These are phyloP conservation scores for Pleurotus salmoneostramineus DNA, from an alignment of 768 basidiomycete species.

Conservation along the genomic window DNA sequence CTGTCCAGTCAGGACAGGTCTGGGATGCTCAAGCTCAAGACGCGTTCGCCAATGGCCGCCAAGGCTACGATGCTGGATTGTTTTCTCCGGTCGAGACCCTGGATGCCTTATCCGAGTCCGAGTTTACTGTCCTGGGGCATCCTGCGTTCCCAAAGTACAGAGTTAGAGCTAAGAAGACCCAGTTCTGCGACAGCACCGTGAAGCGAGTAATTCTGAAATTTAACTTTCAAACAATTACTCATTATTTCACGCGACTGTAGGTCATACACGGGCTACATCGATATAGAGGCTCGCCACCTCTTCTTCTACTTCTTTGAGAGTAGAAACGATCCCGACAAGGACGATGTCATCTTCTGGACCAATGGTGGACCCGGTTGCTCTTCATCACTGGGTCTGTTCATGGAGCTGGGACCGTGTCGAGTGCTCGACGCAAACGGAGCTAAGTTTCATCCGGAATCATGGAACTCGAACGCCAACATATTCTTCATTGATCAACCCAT, in stretches of 20 bases:
- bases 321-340: constrained; percentile 37
- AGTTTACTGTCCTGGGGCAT: constrained; percentile 34
- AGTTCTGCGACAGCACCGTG: constrained; percentile 32
- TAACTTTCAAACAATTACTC: too few relatives aligned
- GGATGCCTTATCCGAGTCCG: constrained; percentile 16
- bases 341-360: constrained; percentile 48
- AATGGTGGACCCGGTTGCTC: constrained; percentile 46
- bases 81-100: constrained; percentile 13
- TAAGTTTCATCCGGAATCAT: constrained; percentile 53
- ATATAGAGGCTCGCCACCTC: constrained; percentile 40
- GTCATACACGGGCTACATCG: constrained; percentile 45
- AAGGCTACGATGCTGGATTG: constrained; percentile 12
- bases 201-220: constrained; percentile 18
- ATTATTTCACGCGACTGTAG: constrained; percentile 14
- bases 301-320: constrained; percentile 61
- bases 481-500: constrained; percentile 63
- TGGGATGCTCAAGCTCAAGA: background rate
- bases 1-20: background rate
- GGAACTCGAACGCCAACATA: constrained; percentile 66
- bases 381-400: constrained; percentile 58
- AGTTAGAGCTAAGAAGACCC: constrained; percentile 31
- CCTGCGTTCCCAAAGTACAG: constrained; percentile 38
- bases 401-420: constrained; percentile 76
- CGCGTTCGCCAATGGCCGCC: background rate
- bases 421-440: constrained; percentile 48